Evolutionary conservation across 257 asterid genomes (phyloP).

Genomic region (Fraxinus excelsior): DNA sequence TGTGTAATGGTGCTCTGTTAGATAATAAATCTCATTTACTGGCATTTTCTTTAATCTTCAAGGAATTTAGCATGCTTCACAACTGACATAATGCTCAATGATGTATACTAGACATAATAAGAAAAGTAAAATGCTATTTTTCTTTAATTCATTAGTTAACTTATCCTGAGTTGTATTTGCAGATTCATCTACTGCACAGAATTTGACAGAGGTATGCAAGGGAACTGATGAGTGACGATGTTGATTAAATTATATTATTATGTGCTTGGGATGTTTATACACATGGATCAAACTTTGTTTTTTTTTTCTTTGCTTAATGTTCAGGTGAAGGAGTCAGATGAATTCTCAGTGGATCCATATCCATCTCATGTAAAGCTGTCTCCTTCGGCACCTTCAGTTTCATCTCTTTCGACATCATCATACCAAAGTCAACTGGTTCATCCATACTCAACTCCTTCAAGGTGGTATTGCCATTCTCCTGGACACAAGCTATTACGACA

Average conservation of each 20-base stretch:
- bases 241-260: too few relatives aligned
- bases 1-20: too few relatives aligned
- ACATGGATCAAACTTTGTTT: not conserved
- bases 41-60: too few relatives aligned
- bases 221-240: not conserved
- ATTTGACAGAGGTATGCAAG: slow-evolving; percentile 43
- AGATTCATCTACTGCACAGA: slow-evolving; percentile 42
- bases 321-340: slow-evolving; percentile 64
- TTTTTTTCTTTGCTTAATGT: not conserved
- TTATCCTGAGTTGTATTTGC: slow-evolving; percentile 23
- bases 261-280: too few relatives aligned
- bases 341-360: slow-evolving; percentile 52
- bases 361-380: slow-evolving; percentile 69
- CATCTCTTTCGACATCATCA: slow-evolving; percentile 66
- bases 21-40: too few relatives aligned
- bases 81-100: too few relatives aligned
- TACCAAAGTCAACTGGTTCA: slow-evolving; percentile 63
- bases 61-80: too few relatives aligned
- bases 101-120: not conserved
- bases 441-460: slow-evolving; percentile 70
- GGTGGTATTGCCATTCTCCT: slow-evolving; percentile 73
- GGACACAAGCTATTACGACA: slow-evolving; percentile 60
- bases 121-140: too few relatives aligned
- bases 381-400: slow-evolving; percentile 67
- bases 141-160: not conserved